Base-by-base conservation (phyloP, 2,329 filamentous ascomycete genomes). In the Claviceps sp. region DNA sequence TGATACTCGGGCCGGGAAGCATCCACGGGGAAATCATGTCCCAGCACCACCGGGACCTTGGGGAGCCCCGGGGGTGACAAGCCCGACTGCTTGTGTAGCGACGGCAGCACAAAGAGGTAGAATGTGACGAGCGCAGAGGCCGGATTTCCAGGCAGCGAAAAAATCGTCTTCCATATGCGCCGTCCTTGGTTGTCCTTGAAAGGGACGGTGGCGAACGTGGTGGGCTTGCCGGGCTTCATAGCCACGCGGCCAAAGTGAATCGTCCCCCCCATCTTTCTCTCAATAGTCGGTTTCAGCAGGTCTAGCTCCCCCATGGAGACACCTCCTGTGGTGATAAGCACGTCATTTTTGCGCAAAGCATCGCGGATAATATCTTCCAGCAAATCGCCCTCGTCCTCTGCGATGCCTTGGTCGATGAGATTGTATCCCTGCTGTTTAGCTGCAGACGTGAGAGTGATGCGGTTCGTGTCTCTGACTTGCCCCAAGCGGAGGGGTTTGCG, bases 181-280 rank as follows among this genome's bases (percentile, higher is more conserved):
- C 78, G 71, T 20, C 82, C 79, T 1, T 61, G 63, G 55, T 78
- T 77, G 54, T 79, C 72, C 65, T 82, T 83, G 41, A 78, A 72
- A 1, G 87, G 83, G 0, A 97, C 78, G 0, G 89, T 96, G 2
- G 93, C 93, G 66, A 98, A 98, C 0, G 93, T 98, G 0, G 90
- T 96, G 2, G 93, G 93, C 68, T 97, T 98, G 4, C 93, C 93
- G 0, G 93, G 93, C 72, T 98, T 98, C 93, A 98, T 97, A 51
- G 85, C 80, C 2, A 98, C 93, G 3, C 93, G 85, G 24, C 93
- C 93, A 60, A 98, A 98, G 67, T 96, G 93, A 58, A 98, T 95
- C 0, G 84, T 93, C 7, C 93, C 93, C 52, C 89, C 89, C 1
- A 98, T 78, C 1, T 82, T 76, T 43, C 91, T 84, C 71, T 97